Conservation (phyloP, 2,329 filamentous ascomycete genomes). For the Ascochyta pisi region DNA sequence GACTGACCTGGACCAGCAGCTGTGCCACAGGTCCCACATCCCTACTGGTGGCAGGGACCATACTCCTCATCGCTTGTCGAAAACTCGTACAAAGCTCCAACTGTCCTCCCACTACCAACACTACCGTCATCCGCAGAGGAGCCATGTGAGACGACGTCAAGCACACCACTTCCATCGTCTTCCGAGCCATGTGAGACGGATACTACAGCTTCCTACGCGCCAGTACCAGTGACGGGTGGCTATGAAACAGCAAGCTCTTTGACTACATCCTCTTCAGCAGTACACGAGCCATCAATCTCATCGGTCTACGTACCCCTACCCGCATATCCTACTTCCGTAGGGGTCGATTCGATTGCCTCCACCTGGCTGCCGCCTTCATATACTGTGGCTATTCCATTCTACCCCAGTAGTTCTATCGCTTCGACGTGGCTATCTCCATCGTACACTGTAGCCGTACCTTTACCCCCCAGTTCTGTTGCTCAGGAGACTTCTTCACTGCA, state of each 20-base stretch:
- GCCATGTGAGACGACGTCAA: conserved; percentile 15
- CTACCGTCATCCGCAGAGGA: conserved; percentile 6
- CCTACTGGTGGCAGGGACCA: conserved; percentile 22
- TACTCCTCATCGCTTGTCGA: conserved; percentile 10
- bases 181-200: conserved; percentile 20
- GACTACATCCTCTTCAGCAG: not conserved
- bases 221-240: conserved; percentile 1
- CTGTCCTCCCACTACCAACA: conserved; percentile 5
- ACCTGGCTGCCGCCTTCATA: conserved; percentile 17
- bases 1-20: conserved; percentile 20
- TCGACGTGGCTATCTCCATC: conserved; percentile 12
- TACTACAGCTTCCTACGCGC: not conserved
- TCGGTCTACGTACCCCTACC: not conserved
- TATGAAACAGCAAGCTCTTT: not conserved
- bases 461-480: not conserved
- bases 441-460: conserved; percentile 7
- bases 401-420: not conserved
- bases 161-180: conserved; percentile 1
- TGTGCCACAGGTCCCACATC: conserved; percentile 15
- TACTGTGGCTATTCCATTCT: conserved; percentile 8
- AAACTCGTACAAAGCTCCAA: conserved; percentile 1
- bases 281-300: not conserved
- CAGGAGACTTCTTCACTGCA: not conserved
- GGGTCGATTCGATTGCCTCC: conserved; percentile 8
- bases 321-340: conserved; percentile 1